Conservation (phyloP, 495 filamentous ascomycete species). For the Penicillium macrosclerotiorum region DNA sequence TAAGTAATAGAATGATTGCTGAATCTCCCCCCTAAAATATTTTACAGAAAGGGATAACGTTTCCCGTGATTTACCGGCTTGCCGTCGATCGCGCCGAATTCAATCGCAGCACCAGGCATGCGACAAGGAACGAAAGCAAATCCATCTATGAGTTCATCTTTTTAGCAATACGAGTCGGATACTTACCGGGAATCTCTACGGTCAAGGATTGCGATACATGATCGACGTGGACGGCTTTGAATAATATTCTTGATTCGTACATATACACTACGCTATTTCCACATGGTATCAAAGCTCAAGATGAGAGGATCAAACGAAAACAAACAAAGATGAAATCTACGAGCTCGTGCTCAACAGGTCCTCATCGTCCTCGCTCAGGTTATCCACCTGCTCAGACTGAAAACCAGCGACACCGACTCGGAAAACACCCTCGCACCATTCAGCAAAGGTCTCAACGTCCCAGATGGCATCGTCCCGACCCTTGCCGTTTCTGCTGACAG, state of each 20-base stretch:
- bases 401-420: conserved; percentile 45
- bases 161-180: no score
- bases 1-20: no score
- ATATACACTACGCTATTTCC: conserved; percentile 17
- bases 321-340: conserved; percentile 3
- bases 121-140: no score
- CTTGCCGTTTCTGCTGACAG: conserved; percentile 57
- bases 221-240: no score
- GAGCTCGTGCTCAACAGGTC: conserved; percentile 25
- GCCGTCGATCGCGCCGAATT: no score
- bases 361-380: conserved; percentile 34
- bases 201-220: no score
- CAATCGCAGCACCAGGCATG: no score
- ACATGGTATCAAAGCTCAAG: conserved; percentile 26
- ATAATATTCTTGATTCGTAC: not conserved
- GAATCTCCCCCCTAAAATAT: no score
- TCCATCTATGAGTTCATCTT: no score
- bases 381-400: conserved; percentile 28
- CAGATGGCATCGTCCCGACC: conserved; percentile 60
- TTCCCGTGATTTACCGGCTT: no score
- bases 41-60: no score
- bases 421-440: conserved; percentile 59
- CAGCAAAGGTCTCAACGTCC: conserved; percentile 61
- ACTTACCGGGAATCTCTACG: no score
- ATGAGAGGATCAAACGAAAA: conserved; percentile 5